Conservation (phyloP, 306 rosid species). For the Dicorynia guianensis region DNA sequence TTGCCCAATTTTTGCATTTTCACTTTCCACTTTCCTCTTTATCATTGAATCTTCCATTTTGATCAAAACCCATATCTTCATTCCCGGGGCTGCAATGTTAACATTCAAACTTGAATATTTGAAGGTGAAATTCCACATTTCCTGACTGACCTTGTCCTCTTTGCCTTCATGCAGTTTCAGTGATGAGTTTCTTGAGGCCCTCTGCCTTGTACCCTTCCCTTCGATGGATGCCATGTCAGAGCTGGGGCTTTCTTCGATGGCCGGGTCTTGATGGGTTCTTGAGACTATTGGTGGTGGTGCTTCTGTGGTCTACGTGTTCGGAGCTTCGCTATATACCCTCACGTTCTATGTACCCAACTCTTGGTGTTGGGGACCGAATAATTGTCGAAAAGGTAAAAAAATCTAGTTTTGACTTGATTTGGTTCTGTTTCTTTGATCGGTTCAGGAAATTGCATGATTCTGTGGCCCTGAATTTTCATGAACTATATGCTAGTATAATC, state of each 20-base stretch:
- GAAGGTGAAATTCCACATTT: background rate
- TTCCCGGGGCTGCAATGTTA: constrained; percentile 1
- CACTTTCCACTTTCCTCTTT: background rate
- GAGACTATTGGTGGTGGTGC: constrained; percentile 66
- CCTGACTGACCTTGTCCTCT: background rate
- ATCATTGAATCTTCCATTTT: background rate
- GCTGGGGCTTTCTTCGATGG: constrained; percentile 83
- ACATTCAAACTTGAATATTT: constrained; percentile 6
- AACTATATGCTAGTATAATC: no score
- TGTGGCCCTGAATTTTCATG: background rate
- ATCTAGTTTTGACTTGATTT: background rate
- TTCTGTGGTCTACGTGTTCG: constrained; percentile 74
- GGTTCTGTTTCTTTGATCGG: no score
- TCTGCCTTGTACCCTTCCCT: constrained; percentile 59
- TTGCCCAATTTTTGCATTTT: background rate
- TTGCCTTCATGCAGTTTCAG: background rate
- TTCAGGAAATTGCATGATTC: background rate
- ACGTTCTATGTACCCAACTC: constrained; percentile 87
- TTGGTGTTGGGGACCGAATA: constrained; percentile 79
- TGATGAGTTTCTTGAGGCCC: constrained; percentile 80
- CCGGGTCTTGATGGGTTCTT: constrained; percentile 79
- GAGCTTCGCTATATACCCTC: constrained; percentile 84
- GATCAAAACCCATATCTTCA: background rate
- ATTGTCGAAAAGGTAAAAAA: constrained; percentile 68
- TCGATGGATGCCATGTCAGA: constrained; percentile 84